Evolutionary conservation across 2,329 filamentous ascomycete species (phyloP), one percentile per base, ranked within the genome.

Genomic region (Salinomyces thailandicus): DNA sequence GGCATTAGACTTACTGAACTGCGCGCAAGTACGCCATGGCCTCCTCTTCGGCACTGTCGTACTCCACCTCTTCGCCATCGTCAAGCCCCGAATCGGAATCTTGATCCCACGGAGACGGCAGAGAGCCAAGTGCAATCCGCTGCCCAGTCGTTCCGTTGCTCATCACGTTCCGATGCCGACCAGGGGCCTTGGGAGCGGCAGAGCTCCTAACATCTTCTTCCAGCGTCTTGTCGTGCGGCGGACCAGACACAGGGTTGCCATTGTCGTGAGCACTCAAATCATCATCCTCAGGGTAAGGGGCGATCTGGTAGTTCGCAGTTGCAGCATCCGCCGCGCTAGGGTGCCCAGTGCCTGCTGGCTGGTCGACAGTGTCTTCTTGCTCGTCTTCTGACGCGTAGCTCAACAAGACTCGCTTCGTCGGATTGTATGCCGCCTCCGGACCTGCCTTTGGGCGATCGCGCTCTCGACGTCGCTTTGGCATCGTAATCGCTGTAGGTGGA

Each of bases 21-120:
- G 45, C 45, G 29, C 45, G 38, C n/a, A 58, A 45, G 41, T 58
- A 58, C 38, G 51, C 49, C 49, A 57, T 51, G 17, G 54, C 54
- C 33, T 56, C 53, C 19, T 50, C 51, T 20, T 50, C 49, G 16
- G 46, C 47, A 37, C 36, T 37, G 3, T 39, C 38, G 17, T 39
- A 31, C 5, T 37, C 38, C n/a, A n/a, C n/a, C n/a, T n/a, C n/a
- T 18, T 44, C 48, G 5, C 44, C 43, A 4, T 50, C 45, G 5
- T 44, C 44, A 9, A 31, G 9, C 14, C 14, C 28, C 9, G 8
- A 8, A 7, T 45, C 37, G 18, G 45, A 39, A 11, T 47, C 44
- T 31, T 49, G 44, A 7, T 52, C 45, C 31, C 39, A 44, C 18
- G 53, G 42, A n/a, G 43, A 45, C 12, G 44, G 33, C 5, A 44